Evolutionary conservation across 495 filamentous ascomycete genomes (phyloP).

Genomic region (Aspergillus hancockii): DNA sequence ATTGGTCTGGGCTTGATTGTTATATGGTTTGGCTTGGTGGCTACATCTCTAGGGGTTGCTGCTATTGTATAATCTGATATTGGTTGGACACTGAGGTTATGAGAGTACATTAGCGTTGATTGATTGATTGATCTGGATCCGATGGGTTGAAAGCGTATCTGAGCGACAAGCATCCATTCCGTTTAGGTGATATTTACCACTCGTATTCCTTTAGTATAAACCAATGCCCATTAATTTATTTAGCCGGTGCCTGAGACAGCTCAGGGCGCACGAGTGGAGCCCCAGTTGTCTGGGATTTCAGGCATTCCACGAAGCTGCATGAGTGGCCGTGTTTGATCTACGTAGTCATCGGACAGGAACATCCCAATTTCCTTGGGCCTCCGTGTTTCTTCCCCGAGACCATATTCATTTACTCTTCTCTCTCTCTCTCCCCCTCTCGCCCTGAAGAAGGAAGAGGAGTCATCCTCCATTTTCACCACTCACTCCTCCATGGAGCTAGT

Average conservation of each 20-base stretch:
- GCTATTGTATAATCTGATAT: too few relatives aligned
- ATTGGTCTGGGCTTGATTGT: neutral
- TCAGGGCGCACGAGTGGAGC: neutral
- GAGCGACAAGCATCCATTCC: neutral
- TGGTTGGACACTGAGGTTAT: too few relatives aligned
- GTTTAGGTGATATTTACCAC: neutral
- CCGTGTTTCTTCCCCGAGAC: slow-evolving; percentile 9
- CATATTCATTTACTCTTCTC: neutral
- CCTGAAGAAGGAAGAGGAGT: neutral
- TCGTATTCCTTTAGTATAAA: neutral
- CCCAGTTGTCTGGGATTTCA: slow-evolving; percentile 6
- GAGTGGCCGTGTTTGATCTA: slow-evolving; percentile 29
- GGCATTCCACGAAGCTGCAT: slow-evolving; percentile 22
- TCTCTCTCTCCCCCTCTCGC: slow-evolving; percentile 4
- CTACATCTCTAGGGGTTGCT: too few relatives aligned
- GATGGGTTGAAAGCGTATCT: neutral
- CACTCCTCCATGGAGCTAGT: slow-evolving; percentile 23
- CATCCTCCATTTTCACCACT: slow-evolving; percentile 1
- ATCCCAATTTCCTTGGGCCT: slow-evolving; percentile 7
- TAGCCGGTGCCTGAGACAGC: neutral
- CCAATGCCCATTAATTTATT: too few relatives aligned
- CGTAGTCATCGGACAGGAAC: slow-evolving; percentile 22
- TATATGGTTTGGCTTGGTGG: neutral
- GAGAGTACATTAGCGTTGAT: neutral
- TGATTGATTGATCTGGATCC: neutral